A percentile compares a stretch with the other conserved stretches of the same genome.
Conservation (phyloP, 345 rosid species). For the Lenwebbia sp. region DNA sequence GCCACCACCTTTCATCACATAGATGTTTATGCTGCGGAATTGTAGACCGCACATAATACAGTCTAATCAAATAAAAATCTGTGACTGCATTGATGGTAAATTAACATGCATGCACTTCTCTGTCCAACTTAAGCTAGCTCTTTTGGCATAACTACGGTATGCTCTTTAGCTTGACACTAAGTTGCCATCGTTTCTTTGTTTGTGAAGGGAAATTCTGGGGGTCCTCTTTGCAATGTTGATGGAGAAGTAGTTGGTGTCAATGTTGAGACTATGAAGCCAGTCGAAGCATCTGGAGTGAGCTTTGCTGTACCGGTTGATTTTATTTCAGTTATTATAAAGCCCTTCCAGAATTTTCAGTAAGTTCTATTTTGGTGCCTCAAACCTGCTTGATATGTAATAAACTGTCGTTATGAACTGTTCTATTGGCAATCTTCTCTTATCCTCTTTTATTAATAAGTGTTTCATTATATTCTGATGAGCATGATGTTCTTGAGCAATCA, state of each 20-base stretch:
- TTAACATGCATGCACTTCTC: neutral
- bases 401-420: neutral
- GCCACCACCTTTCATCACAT: neutral
- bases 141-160: neutral
- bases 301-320: conserved; percentile 73
- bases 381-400: neutral
- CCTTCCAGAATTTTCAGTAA: neutral
- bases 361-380: neutral
- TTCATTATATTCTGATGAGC: neutral
- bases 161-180: neutral
- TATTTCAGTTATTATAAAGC: neutral
- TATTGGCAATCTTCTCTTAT: neutral
- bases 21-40: neutral
- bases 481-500: neutral
- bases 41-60: neutral
- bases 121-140: neutral
- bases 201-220: conserved; percentile 4
- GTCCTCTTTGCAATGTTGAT: neutral
- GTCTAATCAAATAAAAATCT: neutral
- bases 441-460: neutral
- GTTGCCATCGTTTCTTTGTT: neutral
- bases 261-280: conserved; percentile 42
- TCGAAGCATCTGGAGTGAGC: conserved; percentile 60
- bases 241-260: conserved; percentile 60
- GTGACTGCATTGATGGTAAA: neutral